Base-by-base conservation (phyloP, 208 protist species). In the Crithidia fasciculata region DNA sequence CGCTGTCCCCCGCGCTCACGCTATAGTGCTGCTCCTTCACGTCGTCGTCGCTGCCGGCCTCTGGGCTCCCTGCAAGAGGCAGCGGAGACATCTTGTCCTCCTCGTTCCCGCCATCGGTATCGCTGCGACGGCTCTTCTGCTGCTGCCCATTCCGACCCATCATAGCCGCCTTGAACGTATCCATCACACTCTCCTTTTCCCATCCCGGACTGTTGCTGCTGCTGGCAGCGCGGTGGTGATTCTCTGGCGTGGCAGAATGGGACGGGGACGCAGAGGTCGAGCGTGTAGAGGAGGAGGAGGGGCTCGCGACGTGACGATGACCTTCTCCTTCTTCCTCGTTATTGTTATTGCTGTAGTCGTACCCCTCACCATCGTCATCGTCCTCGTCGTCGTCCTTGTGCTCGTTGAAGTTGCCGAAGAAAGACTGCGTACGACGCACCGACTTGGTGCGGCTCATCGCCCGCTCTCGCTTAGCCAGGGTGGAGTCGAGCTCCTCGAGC, bases 401-500 rank as follows among this genome's bases (percentile, higher is more conserved):
- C 7, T 8, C 13, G 18, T 7, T 37, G 18, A 66, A 66, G 41
- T 37, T 6, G n/a, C 45, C 45, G 41, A 66, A 66, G 45, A 66
- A 55, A 18, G 61, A 66, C 61, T 55, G 61, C 28, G 45, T 66
- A 45, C 61, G 61, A 13, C 10, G 61, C 19, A 66, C 45, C 45
- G 44, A 55, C 9, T 54, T 40, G 8, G 6, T 9, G n/a, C 37
- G 61, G 44, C 40, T 66, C 61, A 55, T 55, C 45, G 45, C 45
- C 19, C 54, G 37, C 43, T 55, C 28, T 12, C 61, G 43, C 9
- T 39, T 55, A 3, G 61, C 45, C 61, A 55, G 45, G 40, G 13
- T 19, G 4, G 16, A n/a, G 28, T 66, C 61, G 28, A 66, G 45
- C 39, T 55, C 61, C 10, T 55, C 45, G 3, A 66, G 61, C 61